Evolutionary conservation across 1,139 yeast species (phyloP).

Genomic region (Blastobotrys buckinghamii): DNA sequence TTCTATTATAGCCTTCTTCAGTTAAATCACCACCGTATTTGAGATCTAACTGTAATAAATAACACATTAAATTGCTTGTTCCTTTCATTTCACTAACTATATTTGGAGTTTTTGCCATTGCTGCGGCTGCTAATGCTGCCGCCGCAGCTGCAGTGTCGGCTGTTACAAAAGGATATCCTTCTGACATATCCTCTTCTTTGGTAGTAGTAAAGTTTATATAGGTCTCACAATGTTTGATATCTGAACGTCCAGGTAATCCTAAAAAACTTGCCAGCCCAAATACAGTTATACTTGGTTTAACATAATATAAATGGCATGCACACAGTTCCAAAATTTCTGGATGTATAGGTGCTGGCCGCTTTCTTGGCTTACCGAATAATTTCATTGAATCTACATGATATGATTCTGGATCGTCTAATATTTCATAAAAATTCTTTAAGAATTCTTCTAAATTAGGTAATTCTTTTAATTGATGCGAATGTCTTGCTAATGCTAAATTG

Average conservation of each 20-base stretch:
- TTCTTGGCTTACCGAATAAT: slow-evolving; percentile 3
- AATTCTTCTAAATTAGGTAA: not conserved
- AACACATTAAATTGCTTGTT: not conserved
- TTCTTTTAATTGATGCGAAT: not conserved
- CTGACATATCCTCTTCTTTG: not conserved
- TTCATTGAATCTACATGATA: slow-evolving; percentile 3
- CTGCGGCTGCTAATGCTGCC: not conserved
- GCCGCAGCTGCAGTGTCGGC: not conserved
- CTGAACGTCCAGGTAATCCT: slow-evolving; percentile 2
- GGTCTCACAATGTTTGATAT: not conserved
- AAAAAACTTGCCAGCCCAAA: slow-evolving; percentile 2
- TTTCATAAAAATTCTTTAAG: slow-evolving; percentile 1
- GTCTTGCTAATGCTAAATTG: slow-evolving; percentile 3
- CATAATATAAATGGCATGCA: slow-evolving; percentile 5
- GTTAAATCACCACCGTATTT: slow-evolving; percentile 3
- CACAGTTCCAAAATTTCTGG: slow-evolving; percentile 5
- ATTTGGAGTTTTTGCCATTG: not conserved
- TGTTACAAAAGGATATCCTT: not conserved
- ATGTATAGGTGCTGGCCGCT: slow-evolving; percentile 1
- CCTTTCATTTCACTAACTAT: not conserved
- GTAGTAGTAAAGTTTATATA: not conserved
- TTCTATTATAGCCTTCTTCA: slow-evolving; percentile 9
- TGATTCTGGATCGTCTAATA: slow-evolving; percentile 8
- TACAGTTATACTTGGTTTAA: slow-evolving; percentile 4
- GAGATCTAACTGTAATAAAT: slow-evolving; percentile 1